Conservation (phyloP, 2,329 filamentous ascomycete genomes). For the Whalleya microplaca region DNA sequence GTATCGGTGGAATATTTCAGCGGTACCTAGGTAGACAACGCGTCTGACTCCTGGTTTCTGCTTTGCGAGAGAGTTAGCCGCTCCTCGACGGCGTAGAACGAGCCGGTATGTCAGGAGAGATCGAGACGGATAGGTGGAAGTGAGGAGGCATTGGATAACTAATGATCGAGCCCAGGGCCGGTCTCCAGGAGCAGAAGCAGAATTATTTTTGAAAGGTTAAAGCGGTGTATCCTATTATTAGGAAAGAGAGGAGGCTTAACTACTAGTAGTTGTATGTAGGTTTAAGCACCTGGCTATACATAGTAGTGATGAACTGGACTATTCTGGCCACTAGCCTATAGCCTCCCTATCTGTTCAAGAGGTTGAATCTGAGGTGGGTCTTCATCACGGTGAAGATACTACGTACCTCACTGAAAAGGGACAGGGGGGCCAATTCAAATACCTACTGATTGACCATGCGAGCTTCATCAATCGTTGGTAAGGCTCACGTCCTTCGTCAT, state of each 20-base stretch:
- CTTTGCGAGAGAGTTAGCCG: not conserved
- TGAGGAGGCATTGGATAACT: too few species aligned
- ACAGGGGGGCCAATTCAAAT: not conserved
- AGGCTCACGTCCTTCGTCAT: not conserved
- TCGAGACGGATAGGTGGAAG: not conserved
- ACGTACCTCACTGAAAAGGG: not conserved
- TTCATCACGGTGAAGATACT: not conserved
- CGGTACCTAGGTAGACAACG: not conserved
- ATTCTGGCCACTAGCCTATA: slow-evolving; percentile 15
- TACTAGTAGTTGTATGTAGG: not conserved
- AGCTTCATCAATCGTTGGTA: not conserved
- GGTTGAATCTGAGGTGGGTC: slow-evolving; percentile 15
- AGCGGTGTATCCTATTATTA: not conserved
- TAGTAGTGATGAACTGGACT: slow-evolving; percentile 3
- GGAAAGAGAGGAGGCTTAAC: not conserved
- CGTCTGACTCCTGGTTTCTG: not conserved
- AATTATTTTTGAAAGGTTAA: not conserved
- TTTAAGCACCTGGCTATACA: not conserved
- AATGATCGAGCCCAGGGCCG: too few species aligned
- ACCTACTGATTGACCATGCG: not conserved
- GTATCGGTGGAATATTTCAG: not conserved
- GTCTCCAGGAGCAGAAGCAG: not conserved
- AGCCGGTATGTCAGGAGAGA: not conserved
- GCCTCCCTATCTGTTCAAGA: slow-evolving; percentile 10
- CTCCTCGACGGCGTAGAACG: not conserved